Conservation (phyloP, 306 rosid species). For the Echinosophora koreensis region DNA sequence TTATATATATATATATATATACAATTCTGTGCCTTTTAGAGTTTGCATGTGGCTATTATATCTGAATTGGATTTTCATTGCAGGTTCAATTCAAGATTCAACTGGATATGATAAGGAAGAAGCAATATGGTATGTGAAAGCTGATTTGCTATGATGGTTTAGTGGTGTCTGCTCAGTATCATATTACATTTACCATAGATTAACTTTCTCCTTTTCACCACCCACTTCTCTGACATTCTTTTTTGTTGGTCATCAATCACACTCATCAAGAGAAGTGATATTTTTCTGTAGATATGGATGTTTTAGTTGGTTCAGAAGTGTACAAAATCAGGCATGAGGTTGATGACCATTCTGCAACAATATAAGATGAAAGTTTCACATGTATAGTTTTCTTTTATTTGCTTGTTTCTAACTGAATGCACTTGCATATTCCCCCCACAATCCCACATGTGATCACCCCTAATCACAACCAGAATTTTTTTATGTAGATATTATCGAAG, state of each 20-base stretch:
- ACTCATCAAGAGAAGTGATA: background rate
- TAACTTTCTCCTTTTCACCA: background rate
- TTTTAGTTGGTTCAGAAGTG: background rate
- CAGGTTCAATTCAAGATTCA: slow-evolving; percentile 5
- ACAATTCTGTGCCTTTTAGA: background rate
- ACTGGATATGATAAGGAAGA: slow-evolving; percentile 28
- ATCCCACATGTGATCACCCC: too few relatives aligned
- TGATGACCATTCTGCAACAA: background rate
- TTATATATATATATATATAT: background rate
- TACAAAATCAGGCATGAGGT: slow-evolving; percentile 15
- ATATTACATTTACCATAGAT: background rate
- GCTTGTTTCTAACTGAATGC: background rate
- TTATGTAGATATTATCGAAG: too few relatives aligned
- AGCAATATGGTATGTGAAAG: background rate
- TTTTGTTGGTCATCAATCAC: background rate
- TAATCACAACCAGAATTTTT: too few relatives aligned
- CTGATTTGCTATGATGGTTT: background rate
- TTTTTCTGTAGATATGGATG: background rate
- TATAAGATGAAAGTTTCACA: background rate
- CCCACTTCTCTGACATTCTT: background rate
- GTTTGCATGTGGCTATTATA: slow-evolving; percentile 8
- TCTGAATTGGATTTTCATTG: background rate
- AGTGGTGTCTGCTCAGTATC: background rate
- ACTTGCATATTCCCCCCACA: background rate
- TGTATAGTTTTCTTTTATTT: background rate